phyloP scores from a whole-genome alignment of 164 flowering plant genomes.

The Akebia trifoliata region DNA sequence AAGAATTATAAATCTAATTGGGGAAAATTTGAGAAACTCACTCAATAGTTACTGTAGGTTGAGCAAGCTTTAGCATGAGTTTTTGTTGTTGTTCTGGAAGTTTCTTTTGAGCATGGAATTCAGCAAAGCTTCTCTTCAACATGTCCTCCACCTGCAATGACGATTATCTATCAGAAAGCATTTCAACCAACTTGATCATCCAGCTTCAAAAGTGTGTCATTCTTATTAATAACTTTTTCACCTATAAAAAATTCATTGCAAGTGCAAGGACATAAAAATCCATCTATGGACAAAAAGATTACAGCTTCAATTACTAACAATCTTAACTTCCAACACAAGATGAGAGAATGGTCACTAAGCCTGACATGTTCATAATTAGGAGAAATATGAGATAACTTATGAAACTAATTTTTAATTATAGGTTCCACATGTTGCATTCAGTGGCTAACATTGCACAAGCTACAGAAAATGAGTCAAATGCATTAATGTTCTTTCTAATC shows the following conservation, averaged over 20 bases:
- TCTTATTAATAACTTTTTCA: neutral
- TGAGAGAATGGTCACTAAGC: too few species aligned
- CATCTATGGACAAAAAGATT: too few species aligned
- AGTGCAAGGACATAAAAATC: neutral
- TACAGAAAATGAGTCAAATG: too few species aligned
- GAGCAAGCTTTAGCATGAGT: conserved; percentile 77
- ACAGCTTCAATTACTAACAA: too few species aligned
- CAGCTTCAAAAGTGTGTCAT: neutral
- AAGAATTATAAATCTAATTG: neutral
- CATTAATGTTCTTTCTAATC: too few species aligned
- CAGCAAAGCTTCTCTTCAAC: conserved; percentile 99
- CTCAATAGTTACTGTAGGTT: conserved; percentile 71
- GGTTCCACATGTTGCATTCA: too few species aligned
- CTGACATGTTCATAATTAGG: too few species aligned
- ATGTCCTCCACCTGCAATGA: conserved; percentile 89
- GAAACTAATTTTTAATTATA: too few species aligned
- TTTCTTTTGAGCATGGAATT: conserved; percentile 93
- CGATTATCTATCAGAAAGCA: conserved; percentile 7
- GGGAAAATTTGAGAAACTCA: conserved; percentile 17
- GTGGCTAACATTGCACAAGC: too few species aligned
- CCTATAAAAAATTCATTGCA: neutral
- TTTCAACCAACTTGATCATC: conserved; percentile 4
- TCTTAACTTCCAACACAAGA: too few species aligned
- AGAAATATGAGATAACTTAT: too few species aligned
- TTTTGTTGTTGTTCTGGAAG: conserved; percentile 82